Conservation (phyloP, 495 filamentous ascomycete species). For the Bathelium albidoporum region DNA sequence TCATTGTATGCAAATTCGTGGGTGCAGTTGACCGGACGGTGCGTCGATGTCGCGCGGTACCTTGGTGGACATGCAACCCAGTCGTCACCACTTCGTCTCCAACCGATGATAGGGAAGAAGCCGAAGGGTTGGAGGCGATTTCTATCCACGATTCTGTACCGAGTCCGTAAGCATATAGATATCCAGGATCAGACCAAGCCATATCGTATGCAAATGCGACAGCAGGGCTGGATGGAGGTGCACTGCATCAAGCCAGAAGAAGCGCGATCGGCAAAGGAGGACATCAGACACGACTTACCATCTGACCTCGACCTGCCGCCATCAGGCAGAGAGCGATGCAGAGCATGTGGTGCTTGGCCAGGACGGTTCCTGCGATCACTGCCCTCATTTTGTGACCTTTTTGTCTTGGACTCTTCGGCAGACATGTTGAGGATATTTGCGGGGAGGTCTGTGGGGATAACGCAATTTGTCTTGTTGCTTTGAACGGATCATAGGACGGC, state of each 20-base stretch:
- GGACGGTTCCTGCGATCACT: neutral
- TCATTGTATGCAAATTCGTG: constrained; percentile 33
- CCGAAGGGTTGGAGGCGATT: constrained; percentile 83
- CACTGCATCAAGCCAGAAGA: constrained; percentile 1
- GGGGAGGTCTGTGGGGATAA: neutral
- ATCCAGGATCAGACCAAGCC: constrained; percentile 3
- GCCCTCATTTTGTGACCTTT: neutral
- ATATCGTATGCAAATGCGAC: neutral
- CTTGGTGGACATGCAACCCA: constrained; percentile 62
- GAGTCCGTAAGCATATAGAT: constrained; percentile 5
- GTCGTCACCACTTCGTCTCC: constrained; percentile 83
- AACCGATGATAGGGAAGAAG: constrained; percentile 74
- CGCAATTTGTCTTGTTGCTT: neutral
- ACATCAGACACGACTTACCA: constrained; percentile 6
- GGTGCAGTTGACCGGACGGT: constrained; percentile 41
- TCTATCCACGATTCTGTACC: constrained; percentile 90
- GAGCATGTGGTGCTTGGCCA: neutral
- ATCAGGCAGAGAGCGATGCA: neutral
- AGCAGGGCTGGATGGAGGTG: neutral
- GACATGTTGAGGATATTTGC: neutral
- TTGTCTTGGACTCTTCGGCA: neutral
- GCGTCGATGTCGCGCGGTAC: constrained; percentile 37
- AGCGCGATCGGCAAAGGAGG: neutral
- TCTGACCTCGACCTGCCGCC: constrained; percentile 5
- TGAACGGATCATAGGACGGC: neutral